A percentile compares a stretch with the other conserved stretches of the same genome.
phyloP scores from a whole-genome alignment of 2,329 filamentous ascomycete species.

The Fusarium napiforme region DNA sequence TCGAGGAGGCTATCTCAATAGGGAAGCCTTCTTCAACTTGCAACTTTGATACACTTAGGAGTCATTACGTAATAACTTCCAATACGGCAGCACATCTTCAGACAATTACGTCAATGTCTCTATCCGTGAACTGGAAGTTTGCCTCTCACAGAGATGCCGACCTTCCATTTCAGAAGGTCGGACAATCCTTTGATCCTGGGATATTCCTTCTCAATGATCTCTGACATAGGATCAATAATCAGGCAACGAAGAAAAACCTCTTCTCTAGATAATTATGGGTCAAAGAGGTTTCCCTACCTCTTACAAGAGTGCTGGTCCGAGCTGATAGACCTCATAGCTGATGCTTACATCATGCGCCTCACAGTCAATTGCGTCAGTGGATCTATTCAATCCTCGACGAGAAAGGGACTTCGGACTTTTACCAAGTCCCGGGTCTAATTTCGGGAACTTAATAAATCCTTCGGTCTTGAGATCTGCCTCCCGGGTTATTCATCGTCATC shows the following conservation, averaged over 20 bases:
- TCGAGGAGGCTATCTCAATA: rapidly evolving
- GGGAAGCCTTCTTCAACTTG: neutral
- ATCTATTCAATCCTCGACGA: neutral
- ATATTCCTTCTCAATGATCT: neutral
- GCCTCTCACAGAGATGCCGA: neutral
- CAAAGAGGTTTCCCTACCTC: neutral
- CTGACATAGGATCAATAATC: neutral
- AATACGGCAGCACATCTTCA: neutral
- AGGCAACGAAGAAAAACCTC: neutral
- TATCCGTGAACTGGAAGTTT: neutral
- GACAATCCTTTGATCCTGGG: neutral
- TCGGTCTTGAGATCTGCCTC: neutral
- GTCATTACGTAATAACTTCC: neutral
- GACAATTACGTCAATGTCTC: neutral
- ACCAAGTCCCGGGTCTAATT: neutral
- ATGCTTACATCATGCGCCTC: neutral
- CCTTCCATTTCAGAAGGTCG: neutral
- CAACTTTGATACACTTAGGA: neutral
- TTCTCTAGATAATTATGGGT: neutral
- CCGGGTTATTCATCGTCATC: neutral
- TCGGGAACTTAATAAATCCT: neutral
- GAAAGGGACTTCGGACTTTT: neutral
- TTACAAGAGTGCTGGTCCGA: neutral
- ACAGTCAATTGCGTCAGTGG: neutral
- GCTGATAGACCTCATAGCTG: neutral